A percentile compares a stretch with the other conserved stretches of the same genome.
Evolutionary conservation across 345 rosid species (phyloP).

Genomic region (Rhodomyrtus tomentosa): DNA sequence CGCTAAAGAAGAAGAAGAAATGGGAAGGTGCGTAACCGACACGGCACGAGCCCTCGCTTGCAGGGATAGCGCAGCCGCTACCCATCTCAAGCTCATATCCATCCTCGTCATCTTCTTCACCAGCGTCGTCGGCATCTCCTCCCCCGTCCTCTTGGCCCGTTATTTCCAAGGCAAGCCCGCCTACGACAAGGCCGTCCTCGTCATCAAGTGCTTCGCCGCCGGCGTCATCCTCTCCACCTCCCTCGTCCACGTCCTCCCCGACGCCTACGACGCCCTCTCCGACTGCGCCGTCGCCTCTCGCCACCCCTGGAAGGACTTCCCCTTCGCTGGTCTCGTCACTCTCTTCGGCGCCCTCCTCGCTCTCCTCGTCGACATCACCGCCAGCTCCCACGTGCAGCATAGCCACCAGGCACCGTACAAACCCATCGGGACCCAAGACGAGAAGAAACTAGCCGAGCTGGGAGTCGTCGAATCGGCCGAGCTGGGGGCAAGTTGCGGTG

Average conservation of each 20-base stretch:
- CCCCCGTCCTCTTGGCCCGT: constrained; percentile 62
- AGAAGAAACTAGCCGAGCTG: not conserved
- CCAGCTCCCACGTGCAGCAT: constrained; percentile 66
- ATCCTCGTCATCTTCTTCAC: constrained; percentile 54
- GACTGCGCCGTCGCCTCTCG: constrained; percentile 66
- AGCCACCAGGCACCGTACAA: constrained; percentile 12
- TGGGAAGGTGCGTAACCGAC: constrained; percentile 44
- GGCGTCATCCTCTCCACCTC: constrained; percentile 95
- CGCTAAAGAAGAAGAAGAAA: not conserved
- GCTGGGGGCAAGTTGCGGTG: constrained; percentile 20
- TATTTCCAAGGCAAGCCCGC: constrained; percentile 68
- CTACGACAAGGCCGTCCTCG: constrained; percentile 56
- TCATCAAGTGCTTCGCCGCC: constrained; percentile 91
- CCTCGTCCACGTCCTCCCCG: constrained; percentile 86
- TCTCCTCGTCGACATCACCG: constrained; percentile 71
- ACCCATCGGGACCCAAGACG: not conserved
- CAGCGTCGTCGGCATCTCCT: constrained; percentile 58
- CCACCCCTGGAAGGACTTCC: constrained; percentile 89
- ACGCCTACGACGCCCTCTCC: constrained; percentile 59
- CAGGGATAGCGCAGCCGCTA: constrained; percentile 48
- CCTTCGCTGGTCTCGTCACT: constrained; percentile 74
- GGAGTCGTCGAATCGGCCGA: constrained; percentile 23
- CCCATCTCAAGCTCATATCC: constrained; percentile 61
- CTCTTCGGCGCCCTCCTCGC: constrained; percentile 58
- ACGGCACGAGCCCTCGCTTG: constrained; percentile 42